Evolutionary conservation across 306 rosid genomes (phyloP).

Genomic region (Potentilla sterilis): DNA sequence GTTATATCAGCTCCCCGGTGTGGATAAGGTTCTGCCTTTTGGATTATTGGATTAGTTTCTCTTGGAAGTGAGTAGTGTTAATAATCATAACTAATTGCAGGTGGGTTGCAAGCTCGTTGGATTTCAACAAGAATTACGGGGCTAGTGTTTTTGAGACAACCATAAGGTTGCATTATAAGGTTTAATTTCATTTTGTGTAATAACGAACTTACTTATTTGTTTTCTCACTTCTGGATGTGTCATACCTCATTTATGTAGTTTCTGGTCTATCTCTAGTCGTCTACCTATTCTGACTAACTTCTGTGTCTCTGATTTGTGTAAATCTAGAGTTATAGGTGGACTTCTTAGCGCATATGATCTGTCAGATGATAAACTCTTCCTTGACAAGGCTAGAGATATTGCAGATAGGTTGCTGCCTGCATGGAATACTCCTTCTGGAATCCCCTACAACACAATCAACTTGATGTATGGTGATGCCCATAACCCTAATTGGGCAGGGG

Average conservation of each 20-base stretch:
- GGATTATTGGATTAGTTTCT: neutral
- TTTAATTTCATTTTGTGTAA: slow-evolving; percentile 41
- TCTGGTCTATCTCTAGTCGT: neutral
- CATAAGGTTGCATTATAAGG: slow-evolving; percentile 77
- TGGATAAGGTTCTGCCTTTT: neutral
- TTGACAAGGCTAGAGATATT: slow-evolving; percentile 57
- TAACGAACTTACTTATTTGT: slow-evolving; percentile 18
- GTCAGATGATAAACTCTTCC: slow-evolving; percentile 54
- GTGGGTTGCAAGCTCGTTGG: slow-evolving; percentile 54
- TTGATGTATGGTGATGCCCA: slow-evolving; percentile 45
- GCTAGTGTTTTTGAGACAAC: slow-evolving; percentile 77
- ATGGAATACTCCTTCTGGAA: slow-evolving; percentile 69
- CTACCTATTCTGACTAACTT: neutral
- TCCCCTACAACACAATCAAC: slow-evolving; percentile 61
- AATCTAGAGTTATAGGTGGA: slow-evolving; percentile 57
- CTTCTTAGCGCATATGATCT: slow-evolving; percentile 69
- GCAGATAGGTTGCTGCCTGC: slow-evolving; percentile 69
- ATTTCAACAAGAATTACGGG: slow-evolving; percentile 48
- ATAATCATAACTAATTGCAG: slow-evolving; percentile 40
- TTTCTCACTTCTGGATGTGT: slow-evolving; percentile 23
- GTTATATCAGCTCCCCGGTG: neutral
- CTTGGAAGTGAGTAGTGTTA: neutral
- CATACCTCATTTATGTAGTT: slow-evolving; percentile 19
- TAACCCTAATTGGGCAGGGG: slow-evolving; percentile 60
- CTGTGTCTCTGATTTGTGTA: slow-evolving; percentile 21